Base-by-base conservation (phyloP, 2,329 filamentous ascomycete genomes). In the Aspergillus candidus region DNA sequence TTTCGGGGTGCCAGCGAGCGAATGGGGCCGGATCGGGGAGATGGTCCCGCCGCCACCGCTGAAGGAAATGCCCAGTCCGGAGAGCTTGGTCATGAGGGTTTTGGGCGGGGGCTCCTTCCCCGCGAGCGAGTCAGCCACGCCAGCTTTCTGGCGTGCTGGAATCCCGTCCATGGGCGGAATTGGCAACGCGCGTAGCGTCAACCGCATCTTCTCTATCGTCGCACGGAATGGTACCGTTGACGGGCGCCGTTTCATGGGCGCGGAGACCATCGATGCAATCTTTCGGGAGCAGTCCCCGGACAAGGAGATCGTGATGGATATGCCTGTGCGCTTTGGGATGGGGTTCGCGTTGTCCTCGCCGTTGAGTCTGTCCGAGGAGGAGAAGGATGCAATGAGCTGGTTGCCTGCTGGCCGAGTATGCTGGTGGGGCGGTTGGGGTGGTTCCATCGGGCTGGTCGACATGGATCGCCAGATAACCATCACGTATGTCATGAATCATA, bases 401-500 rank as follows among this genome's bases (percentile, higher is more conserved):
- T 48, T 66, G 4, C 63, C 62, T 0, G 47, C 53, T 6, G 71
- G 69, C 0, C 50, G 53, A 4, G 46, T 57, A 3, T 65, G 63
- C 35, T 72, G 63, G 43, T 74, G 73, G 71, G 61, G 63, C 17
- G 72, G 72, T 0, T 73, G 65, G 65, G 72, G 72, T 10, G 72
- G 73, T 0, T 72, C 71, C 0, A 43, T 71, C 1, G 49, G 62
- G 3, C 46, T 74, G 22, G 70, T 74, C 61, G 73, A 76, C 49
- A 32, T 65, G 4, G 67, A 72, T 29, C 52, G 63, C 2, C 52
- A 59, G 12, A 52, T 74, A 46, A 74, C 72, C 0, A 65, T 75
- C 27, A 54, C 57, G 0, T 75, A 75, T 56, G 55, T 60, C 2
- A 74, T 75, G 71, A 74, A 74, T 46, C 69, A 64, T 42, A 72